Evolutionary conservation across 169 alveolate genomes (phyloP).

Genomic region (Blepharisma undulans): DNA sequence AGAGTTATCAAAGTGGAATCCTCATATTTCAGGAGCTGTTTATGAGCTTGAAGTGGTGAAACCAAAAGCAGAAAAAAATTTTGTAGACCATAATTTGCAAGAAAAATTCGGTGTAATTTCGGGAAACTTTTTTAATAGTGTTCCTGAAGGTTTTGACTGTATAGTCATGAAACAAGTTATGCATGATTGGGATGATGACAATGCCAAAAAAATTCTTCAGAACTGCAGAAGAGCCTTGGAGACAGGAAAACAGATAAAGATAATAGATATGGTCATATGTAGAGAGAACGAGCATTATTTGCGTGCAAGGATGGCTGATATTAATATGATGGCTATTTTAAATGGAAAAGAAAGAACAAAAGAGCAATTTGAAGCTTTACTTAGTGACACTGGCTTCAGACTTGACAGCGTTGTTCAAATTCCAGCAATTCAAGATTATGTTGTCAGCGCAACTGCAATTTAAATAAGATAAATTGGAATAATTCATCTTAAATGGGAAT

Average conservation of each 20-base stretch:
- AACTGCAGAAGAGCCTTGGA: slow-evolving; percentile 17
- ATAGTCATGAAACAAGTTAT: slow-evolving; percentile 1
- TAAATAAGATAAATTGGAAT: no score
- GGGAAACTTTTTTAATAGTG: slow-evolving; percentile 1
- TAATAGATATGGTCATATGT: neutral
- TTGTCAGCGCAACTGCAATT: no score
- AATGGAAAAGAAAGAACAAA: neutral
- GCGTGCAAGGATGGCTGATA: neutral
- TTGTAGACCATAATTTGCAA: neutral
- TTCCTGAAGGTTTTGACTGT: slow-evolving; percentile 3
- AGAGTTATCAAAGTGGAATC: neutral
- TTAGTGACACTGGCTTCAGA: neutral
- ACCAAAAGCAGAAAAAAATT: neutral
- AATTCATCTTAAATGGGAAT: no score
- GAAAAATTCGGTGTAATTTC: neutral
- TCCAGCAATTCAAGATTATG: no score
- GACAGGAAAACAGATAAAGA: neutral
- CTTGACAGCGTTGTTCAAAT: no score
- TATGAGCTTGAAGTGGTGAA: neutral
- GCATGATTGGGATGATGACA: slow-evolving; percentile 19
- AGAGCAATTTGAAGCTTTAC: neutral
- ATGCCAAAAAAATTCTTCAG: neutral
- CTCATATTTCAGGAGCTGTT: neutral
- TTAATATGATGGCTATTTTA: neutral
- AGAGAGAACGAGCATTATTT: neutral